These are phyloP conservation scores for Acacia acuminata DNA, from an alignment of 306 rosid species.

Conservation along the genomic window DNA sequence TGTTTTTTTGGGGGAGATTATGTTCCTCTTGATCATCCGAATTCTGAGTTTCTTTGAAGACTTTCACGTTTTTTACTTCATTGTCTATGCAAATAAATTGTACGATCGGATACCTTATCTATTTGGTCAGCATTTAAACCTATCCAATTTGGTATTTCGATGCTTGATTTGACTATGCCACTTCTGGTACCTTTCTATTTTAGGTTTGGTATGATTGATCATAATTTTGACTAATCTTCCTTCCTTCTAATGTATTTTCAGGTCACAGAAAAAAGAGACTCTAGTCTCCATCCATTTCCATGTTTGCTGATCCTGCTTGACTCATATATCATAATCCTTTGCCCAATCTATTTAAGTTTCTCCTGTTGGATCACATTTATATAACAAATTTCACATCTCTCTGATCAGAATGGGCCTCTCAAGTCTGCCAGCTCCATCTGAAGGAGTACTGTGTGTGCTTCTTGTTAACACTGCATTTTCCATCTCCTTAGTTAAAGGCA, in stretches of 20 bases:
- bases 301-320: constrained; percentile 32
- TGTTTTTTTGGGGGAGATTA: background rate
- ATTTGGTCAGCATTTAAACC: constrained; percentile 7
- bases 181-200: background rate
- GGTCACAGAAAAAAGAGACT: constrained; percentile 37
- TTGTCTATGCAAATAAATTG: constrained; percentile 7
- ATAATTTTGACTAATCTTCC: constrained; percentile 32
- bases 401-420: constrained; percentile 79
- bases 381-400: constrained; percentile 1
- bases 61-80: background rate
- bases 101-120: constrained; percentile 9
- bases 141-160: constrained; percentile 21
- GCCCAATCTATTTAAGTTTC: constrained; percentile 23
- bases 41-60: constrained; percentile 5
- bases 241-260: constrained; percentile 38
- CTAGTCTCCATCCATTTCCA: constrained; percentile 1
- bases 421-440: constrained; percentile 92
- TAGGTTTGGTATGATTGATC: background rate
- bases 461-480: too few relatives aligned
- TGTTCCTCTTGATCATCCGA: background rate
- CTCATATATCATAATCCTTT: background rate
- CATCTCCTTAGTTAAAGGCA: too few relatives aligned
- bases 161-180: constrained; percentile 22
- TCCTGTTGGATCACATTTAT: background rate
- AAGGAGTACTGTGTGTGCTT: constrained; percentile 78